Evolutionary conservation across 768 basidiomycete species (phyloP), one percentile per base, ranked within the genome.

Genomic region (Tulasnella calospora): DNA sequence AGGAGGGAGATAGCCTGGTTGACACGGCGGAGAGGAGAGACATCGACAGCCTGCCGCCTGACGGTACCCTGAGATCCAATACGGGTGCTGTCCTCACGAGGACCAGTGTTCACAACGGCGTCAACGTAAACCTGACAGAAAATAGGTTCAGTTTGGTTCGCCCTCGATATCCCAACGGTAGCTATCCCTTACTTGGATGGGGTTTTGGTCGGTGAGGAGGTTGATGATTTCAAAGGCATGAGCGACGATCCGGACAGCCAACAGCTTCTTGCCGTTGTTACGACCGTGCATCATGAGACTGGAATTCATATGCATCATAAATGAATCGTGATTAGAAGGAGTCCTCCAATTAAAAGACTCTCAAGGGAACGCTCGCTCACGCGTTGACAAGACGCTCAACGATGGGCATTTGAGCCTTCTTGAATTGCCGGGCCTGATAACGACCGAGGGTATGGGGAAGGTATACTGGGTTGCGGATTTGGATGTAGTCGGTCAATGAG

Each of bases 211-310:
- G 83, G 95, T 95, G 86, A 99, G 94, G 86, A 99, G 95, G 89
- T 99, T 94, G 88, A 99, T 96, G 86, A 99, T 96, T 88, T 99
- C 98, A 85, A 99, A 99, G 46, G 98, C 94, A 86, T 99, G 98
- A 79, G 95, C 94, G 83, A 99, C 98, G 83, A 99, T 99, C 87
- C 98, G 95, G 86, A 99, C 94, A 83, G 98, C 92, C 86, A 99
- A 87, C 85, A 99, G 92, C 88, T 99, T 99, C 89, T 99, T 98
- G 84, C 98, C 98, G 88, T 96, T 99, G 92, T 99, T 99, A 87
- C 98, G 96, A 80, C 98, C 98, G 88, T 99, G 98, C 98, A 99
- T 99, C 98, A 99, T 99, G 85, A 99, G 87, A 86, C 95, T 97
- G 82, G 6, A 44, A 51, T 21, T 51, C 3, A 2, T 8, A n/a